phyloP scores from a whole-genome alignment of 208 protist genomes.

The Crithidia brevicula region DNA sequence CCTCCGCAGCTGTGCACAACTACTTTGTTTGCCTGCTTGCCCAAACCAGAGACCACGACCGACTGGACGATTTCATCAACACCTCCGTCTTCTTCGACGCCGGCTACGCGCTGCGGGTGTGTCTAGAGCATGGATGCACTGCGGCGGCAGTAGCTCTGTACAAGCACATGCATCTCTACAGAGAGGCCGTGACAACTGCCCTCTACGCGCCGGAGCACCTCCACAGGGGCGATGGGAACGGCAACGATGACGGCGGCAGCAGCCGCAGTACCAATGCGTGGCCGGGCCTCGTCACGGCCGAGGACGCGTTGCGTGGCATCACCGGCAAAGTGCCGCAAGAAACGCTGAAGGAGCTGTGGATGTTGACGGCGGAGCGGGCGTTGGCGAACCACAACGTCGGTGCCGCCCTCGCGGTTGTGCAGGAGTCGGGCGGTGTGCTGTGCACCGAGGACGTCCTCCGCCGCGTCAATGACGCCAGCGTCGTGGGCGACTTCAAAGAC shows the following conservation, averaged over 20 bases:
- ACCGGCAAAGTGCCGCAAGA: constrained; percentile 60
- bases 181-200: constrained; percentile 94
- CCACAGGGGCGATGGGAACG: not conserved
- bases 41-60: constrained; percentile 59
- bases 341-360: constrained; percentile 93
- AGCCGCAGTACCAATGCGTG: constrained; percentile 22
- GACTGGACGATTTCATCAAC: constrained; percentile 82
- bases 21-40: constrained; percentile 94
- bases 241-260: not conserved
- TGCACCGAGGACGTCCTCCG: constrained; percentile 96
- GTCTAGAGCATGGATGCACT: constrained; percentile 72
- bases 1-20: constrained; percentile 93
- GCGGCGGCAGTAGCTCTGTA: constrained; percentile 92
- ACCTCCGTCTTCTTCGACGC: constrained; percentile 83
- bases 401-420: constrained; percentile 75
- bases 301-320: constrained; percentile 76
- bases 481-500: constrained; percentile 95
- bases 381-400: constrained; percentile 82
- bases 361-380: constrained; percentile 89
- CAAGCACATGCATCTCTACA: constrained; percentile 89
- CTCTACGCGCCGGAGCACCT: constrained; percentile 39
- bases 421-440: constrained; percentile 74
- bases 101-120: constrained; percentile 93
- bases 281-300: constrained; percentile 69
- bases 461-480: constrained; percentile 91